These are phyloP conservation scores for Physcomitrium patens DNA, from an alignment of 225 moss, liverwort and hornwort genomes.

Conservation along the genomic window DNA sequence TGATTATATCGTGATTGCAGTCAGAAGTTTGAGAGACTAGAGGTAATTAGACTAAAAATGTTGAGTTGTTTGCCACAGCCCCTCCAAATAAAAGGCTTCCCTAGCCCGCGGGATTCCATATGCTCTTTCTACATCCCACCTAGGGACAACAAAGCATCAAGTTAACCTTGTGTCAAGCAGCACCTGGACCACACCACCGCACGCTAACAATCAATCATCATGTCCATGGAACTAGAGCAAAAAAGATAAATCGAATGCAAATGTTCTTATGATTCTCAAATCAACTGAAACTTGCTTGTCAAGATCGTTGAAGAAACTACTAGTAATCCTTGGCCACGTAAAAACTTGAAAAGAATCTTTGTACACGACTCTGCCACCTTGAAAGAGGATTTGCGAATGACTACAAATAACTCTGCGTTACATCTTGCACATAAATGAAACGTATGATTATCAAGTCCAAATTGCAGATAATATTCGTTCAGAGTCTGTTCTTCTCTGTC, in stretches of 20 bases:
- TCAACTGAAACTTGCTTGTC: background rate
- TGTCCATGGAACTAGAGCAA: background rate
- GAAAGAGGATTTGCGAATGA: background rate
- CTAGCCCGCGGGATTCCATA: background rate
- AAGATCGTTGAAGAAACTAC: background rate
- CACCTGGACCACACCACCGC: slow-evolving; percentile 13
- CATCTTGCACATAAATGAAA: background rate
- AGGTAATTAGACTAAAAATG: background rate
- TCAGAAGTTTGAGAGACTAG: too few relatives aligned
- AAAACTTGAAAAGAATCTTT: background rate
- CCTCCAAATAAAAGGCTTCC: background rate
- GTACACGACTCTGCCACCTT: background rate
- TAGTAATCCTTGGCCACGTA: background rate
- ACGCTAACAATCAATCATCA: background rate
- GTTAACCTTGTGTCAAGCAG: background rate
- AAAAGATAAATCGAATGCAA: background rate
- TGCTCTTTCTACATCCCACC: background rate
- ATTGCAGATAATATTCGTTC: background rate
- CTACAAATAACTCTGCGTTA: background rate
- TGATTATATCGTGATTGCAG: too few relatives aligned
- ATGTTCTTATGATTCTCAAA: background rate
- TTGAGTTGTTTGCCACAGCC: background rate
- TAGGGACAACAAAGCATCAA: background rate
- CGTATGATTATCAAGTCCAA: background rate
- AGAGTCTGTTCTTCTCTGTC: background rate